These are phyloP conservation scores for Penicillium sp. DNA, from an alignment of 2,329 filamentous ascomycete genomes.

Conservation along the genomic window DNA sequence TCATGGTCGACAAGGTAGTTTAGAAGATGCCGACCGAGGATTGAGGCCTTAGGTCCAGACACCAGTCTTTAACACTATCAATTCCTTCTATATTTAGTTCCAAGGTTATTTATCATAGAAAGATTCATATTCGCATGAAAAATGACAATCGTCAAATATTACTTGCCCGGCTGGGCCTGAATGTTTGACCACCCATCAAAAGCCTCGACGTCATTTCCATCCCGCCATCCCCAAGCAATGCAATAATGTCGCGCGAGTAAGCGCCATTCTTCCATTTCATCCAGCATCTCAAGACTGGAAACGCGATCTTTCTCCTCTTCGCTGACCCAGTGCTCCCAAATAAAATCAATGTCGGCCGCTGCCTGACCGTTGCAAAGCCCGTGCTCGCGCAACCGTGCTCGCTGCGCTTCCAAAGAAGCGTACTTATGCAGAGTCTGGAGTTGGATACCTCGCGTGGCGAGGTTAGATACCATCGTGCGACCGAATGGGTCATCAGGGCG, in stretches of 20 bases:
- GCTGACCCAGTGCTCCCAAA: slow-evolving; percentile 75
- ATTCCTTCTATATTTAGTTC: too few species aligned
- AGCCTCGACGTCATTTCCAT: slow-evolving; percentile 32
- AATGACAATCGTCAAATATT: not conserved
- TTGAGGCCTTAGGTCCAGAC: too few species aligned
- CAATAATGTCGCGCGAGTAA: slow-evolving; percentile 86
- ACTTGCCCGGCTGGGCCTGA: slow-evolving; percentile 26
- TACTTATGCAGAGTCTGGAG: slow-evolving; percentile 80
- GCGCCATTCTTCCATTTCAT: slow-evolving; percentile 94
- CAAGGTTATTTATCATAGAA: not conserved
- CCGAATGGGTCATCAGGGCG: slow-evolving; percentile 82
- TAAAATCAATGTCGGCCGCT: slow-evolving; percentile 61
- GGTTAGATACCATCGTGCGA: slow-evolving; percentile 85
- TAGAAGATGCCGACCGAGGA: too few species aligned
- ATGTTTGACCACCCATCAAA: slow-evolving; percentile 40
- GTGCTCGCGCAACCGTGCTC: slow-evolving; percentile 61
- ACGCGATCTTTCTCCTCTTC: slow-evolving; percentile 74
- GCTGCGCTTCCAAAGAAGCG: slow-evolving; percentile 66
- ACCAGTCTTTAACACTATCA: too few species aligned
- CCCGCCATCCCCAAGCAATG: slow-evolving; percentile 82
- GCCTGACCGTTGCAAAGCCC: slow-evolving; percentile 62
- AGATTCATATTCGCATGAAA: not conserved
- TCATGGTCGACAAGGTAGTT: too few species aligned
- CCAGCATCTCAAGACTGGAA: slow-evolving; percentile 76
- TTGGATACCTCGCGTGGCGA: slow-evolving; percentile 74